phyloP scores from a whole-genome alignment of 1,284 basidiomycete species.

The Cryptococcus sp. region DNA sequence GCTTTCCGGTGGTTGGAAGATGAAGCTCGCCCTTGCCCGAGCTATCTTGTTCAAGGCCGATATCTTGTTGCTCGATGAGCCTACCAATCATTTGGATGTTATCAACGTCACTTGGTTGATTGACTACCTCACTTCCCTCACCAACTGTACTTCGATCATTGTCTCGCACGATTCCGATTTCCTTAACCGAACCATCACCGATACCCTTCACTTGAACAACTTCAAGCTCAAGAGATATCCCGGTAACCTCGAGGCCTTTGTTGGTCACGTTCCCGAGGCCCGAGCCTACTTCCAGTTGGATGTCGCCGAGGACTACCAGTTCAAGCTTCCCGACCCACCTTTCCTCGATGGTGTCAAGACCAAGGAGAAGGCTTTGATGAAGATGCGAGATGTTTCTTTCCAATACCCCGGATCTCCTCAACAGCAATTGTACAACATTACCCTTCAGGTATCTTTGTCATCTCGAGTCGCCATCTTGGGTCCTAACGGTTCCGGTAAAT shows the following conservation, averaged over 20 bases:
- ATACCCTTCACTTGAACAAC: conserved; percentile 97
- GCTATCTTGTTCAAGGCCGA: conserved; percentile 99
- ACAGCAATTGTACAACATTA: conserved; percentile 91
- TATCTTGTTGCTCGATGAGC: conserved; percentile 93
- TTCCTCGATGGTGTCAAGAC: conserved; percentile 99
- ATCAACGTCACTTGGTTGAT: conserved; percentile 96
- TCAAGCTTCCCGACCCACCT: conserved; percentile 93
- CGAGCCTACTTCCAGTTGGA: conserved; percentile 96
- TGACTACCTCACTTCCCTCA: conserved; percentile 85
- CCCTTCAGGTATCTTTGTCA: conserved; percentile 91
- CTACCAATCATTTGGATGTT: conserved; percentile 97
- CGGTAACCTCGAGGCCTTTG: conserved; percentile 95
- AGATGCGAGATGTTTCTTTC: conserved; percentile 98
- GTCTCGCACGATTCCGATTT: conserved; percentile 98
- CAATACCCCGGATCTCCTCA: conserved; percentile 82
- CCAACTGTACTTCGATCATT: conserved; percentile 92
- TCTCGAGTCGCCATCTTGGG: conserved; percentile 96
- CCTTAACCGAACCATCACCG: conserved; percentile 98
- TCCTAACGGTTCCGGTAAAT: conserved; percentile 97
- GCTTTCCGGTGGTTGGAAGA: conserved; percentile 99
- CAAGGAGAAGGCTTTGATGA: conserved; percentile 94
- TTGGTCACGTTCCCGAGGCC: conserved; percentile 91
- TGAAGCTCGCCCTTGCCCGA: conserved; percentile 98
- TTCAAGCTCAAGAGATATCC: conserved; percentile 98
- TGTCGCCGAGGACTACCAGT: conserved; percentile 90